Conservation (phyloP, 2,329 filamentous ascomycete species). For the Arthroderma sp. region DNA sequence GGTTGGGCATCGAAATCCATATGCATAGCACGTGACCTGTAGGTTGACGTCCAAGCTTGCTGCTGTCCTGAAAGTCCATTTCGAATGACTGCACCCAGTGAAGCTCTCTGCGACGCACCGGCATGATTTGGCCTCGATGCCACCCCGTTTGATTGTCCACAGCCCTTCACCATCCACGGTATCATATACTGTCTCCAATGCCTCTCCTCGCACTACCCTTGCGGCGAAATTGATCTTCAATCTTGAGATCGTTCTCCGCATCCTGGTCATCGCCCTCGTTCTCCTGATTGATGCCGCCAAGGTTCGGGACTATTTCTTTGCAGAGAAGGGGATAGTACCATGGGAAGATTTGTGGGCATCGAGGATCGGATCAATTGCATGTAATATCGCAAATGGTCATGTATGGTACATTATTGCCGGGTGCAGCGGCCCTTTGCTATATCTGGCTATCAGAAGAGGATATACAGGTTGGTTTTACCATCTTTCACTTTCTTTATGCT, state of each 20-base stretch:
- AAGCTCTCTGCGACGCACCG: too few relatives aligned
- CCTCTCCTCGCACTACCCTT: constrained; percentile 39
- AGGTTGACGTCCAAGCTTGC: too few relatives aligned
- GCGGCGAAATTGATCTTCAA: constrained; percentile 33
- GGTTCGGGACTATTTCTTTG: constrained; percentile 18
- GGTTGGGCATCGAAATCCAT: too few relatives aligned
- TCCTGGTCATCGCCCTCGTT: constrained; percentile 30
- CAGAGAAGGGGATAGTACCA: constrained; percentile 16
- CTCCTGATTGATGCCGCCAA: constrained; percentile 25
- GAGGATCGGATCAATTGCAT: constrained; percentile 19
- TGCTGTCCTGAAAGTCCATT: too few relatives aligned
- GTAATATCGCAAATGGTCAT: constrained; percentile 24
- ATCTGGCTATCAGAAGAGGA: constrained; percentile 33
- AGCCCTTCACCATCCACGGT: constrained; percentile 74
- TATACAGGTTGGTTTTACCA: constrained; percentile 35
- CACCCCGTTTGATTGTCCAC: constrained; percentile 36
- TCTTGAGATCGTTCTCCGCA: constrained; percentile 32
- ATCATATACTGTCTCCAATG: constrained; percentile 81
- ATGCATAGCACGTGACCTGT: too few relatives aligned
- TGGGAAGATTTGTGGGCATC: constrained; percentile 24
- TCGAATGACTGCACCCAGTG: too few relatives aligned
- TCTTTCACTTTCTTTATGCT: constrained; percentile 9
- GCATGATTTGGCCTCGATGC: constrained; percentile 34
- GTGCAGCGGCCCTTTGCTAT: constrained; percentile 28
- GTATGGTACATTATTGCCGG: constrained; percentile 31